Percentiles rank a stretch among this genome's conserved stretches.
These are phyloP conservation scores for Blumeriella jaapii DNA, from an alignment of 2,329 filamentous ascomycete species.

Conservation along the genomic window DNA sequence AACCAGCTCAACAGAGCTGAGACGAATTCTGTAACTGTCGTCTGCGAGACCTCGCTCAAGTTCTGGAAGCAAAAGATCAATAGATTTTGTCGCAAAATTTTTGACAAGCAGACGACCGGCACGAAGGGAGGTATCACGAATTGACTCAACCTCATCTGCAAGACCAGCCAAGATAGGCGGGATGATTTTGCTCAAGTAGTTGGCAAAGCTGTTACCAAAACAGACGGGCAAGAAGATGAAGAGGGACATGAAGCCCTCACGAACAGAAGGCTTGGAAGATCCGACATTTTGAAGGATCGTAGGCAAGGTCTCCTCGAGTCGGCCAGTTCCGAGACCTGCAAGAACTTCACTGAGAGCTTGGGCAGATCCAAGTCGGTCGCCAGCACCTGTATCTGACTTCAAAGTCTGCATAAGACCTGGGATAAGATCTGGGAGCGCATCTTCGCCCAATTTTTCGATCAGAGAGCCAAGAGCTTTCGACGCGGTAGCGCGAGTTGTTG, in stretches of 20 bases:
- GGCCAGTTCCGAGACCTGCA: constrained; percentile 81
- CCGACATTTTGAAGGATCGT: constrained; percentile 94
- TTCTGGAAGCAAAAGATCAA: constrained; percentile 87
- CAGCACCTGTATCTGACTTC: constrained; percentile 92
- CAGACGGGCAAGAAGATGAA: constrained; percentile 99
- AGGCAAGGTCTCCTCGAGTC: constrained; percentile 88
- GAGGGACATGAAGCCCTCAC: constrained; percentile 98
- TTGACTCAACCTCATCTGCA: constrained; percentile 92
- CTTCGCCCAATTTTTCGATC: constrained; percentile 96
- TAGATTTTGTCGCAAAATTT: constrained; percentile 91
- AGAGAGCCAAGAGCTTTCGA: constrained; percentile 92
- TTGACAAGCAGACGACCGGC: constrained; percentile 92
- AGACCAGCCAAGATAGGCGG: constrained; percentile 88
- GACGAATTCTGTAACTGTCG: constrained; percentile 92
- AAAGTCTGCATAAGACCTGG: constrained; percentile 95
- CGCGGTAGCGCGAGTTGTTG: constrained; percentile 88
- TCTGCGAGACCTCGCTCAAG: constrained; percentile 94
- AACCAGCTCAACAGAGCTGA: constrained; percentile 95
- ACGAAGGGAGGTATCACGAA: constrained; percentile 89
- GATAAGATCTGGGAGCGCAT: constrained; percentile 91
- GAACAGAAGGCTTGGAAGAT: constrained; percentile 78
- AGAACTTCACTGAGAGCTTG: constrained; percentile 95
- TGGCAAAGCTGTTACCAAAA: constrained; percentile 96
- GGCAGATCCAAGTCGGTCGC: constrained; percentile 88
- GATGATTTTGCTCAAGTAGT: constrained; percentile 90